These are phyloP conservation scores for Nicotiana sylvestris DNA, from an alignment of 257 asterid genomes.

Conservation along the genomic window DNA sequence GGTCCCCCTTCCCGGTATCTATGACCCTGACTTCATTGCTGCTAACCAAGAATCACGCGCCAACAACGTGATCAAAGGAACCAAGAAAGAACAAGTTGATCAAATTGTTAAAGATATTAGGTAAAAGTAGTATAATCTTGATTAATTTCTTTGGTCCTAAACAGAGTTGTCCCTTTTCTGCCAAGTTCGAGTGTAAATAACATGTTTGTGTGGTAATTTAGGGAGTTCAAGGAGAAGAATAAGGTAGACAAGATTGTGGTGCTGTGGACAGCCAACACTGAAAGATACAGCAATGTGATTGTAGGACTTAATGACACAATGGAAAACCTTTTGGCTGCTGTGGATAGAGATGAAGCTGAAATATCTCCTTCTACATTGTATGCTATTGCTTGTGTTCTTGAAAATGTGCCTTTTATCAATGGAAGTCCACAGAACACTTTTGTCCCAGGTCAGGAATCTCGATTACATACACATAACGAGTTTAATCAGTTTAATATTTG, in stretches of 20 bases:
- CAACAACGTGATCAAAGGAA: conserved; percentile 76
- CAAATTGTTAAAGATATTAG: conserved; percentile 78
- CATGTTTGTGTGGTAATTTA: conserved; percentile 13
- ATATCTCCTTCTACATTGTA: conserved; percentile 82
- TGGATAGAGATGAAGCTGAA: conserved; percentile 77
- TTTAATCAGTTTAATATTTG: too few species aligned
- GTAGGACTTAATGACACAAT: conserved; percentile 81
- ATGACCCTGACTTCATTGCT: conserved; percentile 93
- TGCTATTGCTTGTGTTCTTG: conserved; percentile 76
- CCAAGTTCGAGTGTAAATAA: neutral
- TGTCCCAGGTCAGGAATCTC: conserved; percentile 61
- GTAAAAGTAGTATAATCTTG: conserved; percentile 26
- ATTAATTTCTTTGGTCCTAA: neutral
- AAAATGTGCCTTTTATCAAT: conserved; percentile 80
- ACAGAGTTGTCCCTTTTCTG: neutral
- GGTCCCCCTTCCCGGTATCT: conserved; percentile 99
- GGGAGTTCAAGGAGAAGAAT: conserved; percentile 89
- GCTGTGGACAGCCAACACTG: conserved; percentile 98
- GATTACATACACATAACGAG: neutral
- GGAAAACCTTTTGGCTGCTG: conserved; percentile 72
- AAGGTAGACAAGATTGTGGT: conserved; percentile 85
- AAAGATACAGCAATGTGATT: conserved; percentile 79
- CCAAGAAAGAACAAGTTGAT: conserved; percentile 76
- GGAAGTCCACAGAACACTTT: conserved; percentile 99
- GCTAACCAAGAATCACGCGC: conserved; percentile 97